Evolutionary conservation across 805 yeast species (phyloP).

Genomic region (Pichia ethanolica): DNA sequence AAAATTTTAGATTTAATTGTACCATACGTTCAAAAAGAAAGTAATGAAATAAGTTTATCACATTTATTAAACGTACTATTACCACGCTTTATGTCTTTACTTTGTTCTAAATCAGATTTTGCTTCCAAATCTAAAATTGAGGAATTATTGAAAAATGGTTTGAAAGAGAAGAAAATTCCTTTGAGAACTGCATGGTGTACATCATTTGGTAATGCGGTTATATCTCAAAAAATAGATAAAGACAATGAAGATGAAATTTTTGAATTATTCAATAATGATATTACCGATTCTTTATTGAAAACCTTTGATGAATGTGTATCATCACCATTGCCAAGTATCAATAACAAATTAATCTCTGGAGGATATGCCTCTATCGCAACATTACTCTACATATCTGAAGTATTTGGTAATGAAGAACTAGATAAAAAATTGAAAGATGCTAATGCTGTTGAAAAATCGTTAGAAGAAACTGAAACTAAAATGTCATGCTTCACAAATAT

Average conservation of each 20-base stretch:
- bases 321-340: conserved; percentile 47
- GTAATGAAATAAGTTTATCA: conserved; percentile 58
- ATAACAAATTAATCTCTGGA: conserved; percentile 43
- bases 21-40: conserved; percentile 61
- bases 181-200: conserved; percentile 63
- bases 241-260: not conserved
- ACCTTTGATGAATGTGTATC: conserved; percentile 36
- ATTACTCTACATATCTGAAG: conserved; percentile 15
- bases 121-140: conserved; percentile 20
- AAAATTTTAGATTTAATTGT: conserved; percentile 37
- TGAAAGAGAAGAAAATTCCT: conserved; percentile 55
- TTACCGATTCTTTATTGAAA: conserved; percentile 8
- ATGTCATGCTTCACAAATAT: conserved; percentile 42
- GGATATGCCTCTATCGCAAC: conserved; percentile 41
- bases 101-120: conserved; percentile 16
- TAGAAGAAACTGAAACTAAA: conserved; percentile 17
- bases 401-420: conserved; percentile 6
- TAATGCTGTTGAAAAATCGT: conserved; percentile 28
- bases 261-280: conserved; percentile 8
- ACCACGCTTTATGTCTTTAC: conserved; percentile 31
- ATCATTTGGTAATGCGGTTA: conserved; percentile 35
- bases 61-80: conserved; percentile 44
- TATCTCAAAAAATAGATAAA: conserved; percentile 1
- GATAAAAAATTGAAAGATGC: conserved; percentile 18
- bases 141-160: conserved; percentile 43